Percentiles rank a stretch among this genome's conserved stretches.
Conservation (phyloP, 495 filamentous ascomycete species). For the Margaritispora aquatica region DNA sequence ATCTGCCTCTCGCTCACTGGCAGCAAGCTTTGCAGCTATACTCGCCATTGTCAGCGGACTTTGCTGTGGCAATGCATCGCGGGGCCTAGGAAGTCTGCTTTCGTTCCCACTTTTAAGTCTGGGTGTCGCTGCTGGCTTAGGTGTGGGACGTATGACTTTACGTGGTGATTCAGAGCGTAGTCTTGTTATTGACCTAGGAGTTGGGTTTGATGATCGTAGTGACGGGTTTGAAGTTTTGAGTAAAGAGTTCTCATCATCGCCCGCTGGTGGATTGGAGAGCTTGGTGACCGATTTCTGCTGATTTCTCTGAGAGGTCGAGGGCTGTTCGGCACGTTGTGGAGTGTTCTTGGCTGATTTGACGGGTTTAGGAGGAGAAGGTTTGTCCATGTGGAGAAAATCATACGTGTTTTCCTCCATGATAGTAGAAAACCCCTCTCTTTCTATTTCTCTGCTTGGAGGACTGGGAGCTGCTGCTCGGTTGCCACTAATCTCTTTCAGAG, state of each 20-base stretch:
- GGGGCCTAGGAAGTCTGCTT: conserved; percentile 18
- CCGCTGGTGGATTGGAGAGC: conserved; percentile 4
- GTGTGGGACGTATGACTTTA: conserved; percentile 11
- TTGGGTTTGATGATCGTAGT: background rate
- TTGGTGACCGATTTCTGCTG: background rate
- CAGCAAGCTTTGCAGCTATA: conserved; percentile 49
- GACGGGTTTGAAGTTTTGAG: conserved; percentile 1
- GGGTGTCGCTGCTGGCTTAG: conserved; percentile 9
- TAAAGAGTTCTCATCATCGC: conserved; percentile 6
- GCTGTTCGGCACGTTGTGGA: background rate
- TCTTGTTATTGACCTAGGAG: background rate
- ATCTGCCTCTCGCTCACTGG: conserved; percentile 49
- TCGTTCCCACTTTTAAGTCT: conserved; percentile 10
- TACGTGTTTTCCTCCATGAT: conserved; percentile 40
- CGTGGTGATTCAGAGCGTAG: conserved; percentile 13
- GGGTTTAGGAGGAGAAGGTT: conserved; percentile 3
- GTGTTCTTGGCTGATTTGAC: background rate
- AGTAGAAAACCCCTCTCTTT: conserved; percentile 37
- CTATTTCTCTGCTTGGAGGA: conserved; percentile 26
- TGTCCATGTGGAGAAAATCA: conserved; percentile 25
- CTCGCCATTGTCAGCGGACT: conserved; percentile 44
- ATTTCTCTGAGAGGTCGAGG: background rate
- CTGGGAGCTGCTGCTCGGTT: conserved; percentile 21
- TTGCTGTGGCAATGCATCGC: conserved; percentile 33
- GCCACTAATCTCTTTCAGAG: conserved; percentile 38